These are phyloP conservation scores for Ascochyta clinopodiicola DNA, from an alignment of 2,329 filamentous ascomycete genomes.

Conservation along the genomic window DNA sequence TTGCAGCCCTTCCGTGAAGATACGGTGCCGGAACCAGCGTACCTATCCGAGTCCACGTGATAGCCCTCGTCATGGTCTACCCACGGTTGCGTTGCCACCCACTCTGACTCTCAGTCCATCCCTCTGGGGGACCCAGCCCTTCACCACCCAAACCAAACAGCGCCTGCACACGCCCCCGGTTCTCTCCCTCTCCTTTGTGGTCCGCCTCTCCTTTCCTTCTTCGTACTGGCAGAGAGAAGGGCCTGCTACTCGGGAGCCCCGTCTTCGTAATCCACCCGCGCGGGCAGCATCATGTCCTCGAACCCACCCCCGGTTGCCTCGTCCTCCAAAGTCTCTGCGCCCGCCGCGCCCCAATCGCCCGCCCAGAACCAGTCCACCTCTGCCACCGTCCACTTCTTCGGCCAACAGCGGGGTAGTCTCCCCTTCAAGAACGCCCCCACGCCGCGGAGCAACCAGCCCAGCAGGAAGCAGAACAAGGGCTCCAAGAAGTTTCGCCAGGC, in stretches of 20 bases:
- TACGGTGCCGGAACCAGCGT: neutral
- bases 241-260: slow-evolving; percentile 15
- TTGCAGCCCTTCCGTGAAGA: neutral
- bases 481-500: slow-evolving; percentile 76
- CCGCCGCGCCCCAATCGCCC: slow-evolving; percentile 50
- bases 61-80: slow-evolving; percentile 7
- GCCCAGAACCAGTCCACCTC: slow-evolving; percentile 53
- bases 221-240: neutral
- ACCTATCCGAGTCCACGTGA: slow-evolving; percentile 8
- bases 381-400: slow-evolving; percentile 52
- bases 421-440: slow-evolving; percentile 50
- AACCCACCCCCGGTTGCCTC: slow-evolving; percentile 51
- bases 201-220: slow-evolving; percentile 12
- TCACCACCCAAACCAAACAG: slow-evolving; percentile 15
- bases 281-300: slow-evolving; percentile 51
- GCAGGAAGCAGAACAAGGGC: slow-evolving; percentile 82
- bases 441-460: slow-evolving; percentile 76
- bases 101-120: slow-evolving; percentile 39
- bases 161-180: neutral
- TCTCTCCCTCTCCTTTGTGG: slow-evolving; percentile 2
- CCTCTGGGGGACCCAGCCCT: slow-evolving; percentile 40
- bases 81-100: slow-evolving; percentile 6
- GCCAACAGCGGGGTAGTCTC: slow-evolving; percentile 52
- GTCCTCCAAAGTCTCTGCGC: slow-evolving; percentile 50
- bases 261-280: slow-evolving; percentile 35